phyloP scores from a whole-genome alignment of 148 eudicot species.

The Chenopodium formosanum region DNA sequence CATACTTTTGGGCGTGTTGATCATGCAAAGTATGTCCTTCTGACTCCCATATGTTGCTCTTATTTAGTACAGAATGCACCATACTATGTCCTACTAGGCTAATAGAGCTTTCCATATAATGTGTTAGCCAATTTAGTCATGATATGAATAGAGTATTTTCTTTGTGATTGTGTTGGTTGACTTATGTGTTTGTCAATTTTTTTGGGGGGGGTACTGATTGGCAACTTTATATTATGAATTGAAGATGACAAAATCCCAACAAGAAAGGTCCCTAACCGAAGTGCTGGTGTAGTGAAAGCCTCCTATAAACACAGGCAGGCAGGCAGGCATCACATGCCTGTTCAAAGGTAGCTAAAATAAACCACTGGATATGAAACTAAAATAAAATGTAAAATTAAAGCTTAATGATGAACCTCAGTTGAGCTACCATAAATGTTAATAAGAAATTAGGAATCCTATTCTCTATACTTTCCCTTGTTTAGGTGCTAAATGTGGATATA shows the following conservation, averaged over 20 bases:
- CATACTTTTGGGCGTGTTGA: slow-evolving; percentile 71
- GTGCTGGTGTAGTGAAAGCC: neutral
- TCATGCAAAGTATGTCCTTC: slow-evolving; percentile 50
- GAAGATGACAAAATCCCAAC: neutral
- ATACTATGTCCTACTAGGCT: neutral
- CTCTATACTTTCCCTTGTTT: neutral
- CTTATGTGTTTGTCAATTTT: neutral
- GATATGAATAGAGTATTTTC: neutral
- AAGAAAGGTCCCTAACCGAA: neutral
- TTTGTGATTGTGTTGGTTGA: neutral
- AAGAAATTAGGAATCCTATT: neutral
- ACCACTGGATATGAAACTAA: neutral
- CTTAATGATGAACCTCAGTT: neutral
- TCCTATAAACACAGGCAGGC: neutral
- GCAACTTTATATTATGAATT: neutral
- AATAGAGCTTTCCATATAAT: neutral
- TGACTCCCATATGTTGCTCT: neutral
- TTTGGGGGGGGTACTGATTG: neutral
- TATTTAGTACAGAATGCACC: neutral
- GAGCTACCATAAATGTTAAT: neutral
- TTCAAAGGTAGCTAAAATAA: neutral
- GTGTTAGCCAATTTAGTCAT: neutral
- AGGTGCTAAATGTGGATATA: neutral
- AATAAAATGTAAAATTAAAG: neutral
- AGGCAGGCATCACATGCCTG: neutral